Percentiles rank a stretch among this genome's conserved stretches.
phyloP scores from a whole-genome alignment of 2,329 filamentous ascomycete genomes.

The Trichoderma oligosporum region DNA sequence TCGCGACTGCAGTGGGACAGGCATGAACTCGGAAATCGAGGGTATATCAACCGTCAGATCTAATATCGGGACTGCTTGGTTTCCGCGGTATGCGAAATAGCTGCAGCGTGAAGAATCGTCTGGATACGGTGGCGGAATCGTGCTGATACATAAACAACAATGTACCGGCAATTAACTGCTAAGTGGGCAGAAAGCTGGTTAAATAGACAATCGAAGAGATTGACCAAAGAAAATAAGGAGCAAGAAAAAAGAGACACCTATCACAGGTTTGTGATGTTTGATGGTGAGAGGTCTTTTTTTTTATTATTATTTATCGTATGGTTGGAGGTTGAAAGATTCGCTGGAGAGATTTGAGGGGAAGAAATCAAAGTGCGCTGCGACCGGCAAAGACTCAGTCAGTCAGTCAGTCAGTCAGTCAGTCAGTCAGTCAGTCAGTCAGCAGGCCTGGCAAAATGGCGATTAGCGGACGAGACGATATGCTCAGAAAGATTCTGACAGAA shows the following conservation, averaged over 20 bases:
- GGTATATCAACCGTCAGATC: constrained; percentile 80
- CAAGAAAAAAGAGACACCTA: not conserved
- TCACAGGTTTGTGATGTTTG: not conserved
- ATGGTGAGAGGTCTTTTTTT: not conserved
- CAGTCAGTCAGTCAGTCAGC: constrained; percentile 20
- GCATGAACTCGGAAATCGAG: constrained; percentile 52
- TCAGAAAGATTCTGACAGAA: constrained; percentile 20
- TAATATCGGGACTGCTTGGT: constrained; percentile 84
- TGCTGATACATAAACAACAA: constrained; percentile 97
- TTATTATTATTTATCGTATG: no score
- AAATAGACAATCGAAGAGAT: constrained; percentile 1
- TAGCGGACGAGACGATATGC: constrained; percentile 7
- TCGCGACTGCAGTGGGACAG: constrained; percentile 49
- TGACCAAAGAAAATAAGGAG: not conserved
- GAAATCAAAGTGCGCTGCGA: constrained; percentile 23
- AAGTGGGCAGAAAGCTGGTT: constrained; percentile 28
- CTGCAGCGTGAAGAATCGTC: constrained; percentile 95
- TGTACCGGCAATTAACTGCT: constrained; percentile 32
- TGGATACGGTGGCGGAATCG: constrained; percentile 84
- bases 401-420: no score
- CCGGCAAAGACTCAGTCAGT: no score
- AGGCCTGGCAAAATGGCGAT: constrained; percentile 12
- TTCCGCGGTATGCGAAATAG: constrained; percentile 94
- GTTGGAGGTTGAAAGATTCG: no score
- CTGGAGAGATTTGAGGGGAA: no score